These are phyloP conservation scores for Pisolithus marmoratus DNA, from an alignment of 768 basidiomycete genomes.

Conservation along the genomic window DNA sequence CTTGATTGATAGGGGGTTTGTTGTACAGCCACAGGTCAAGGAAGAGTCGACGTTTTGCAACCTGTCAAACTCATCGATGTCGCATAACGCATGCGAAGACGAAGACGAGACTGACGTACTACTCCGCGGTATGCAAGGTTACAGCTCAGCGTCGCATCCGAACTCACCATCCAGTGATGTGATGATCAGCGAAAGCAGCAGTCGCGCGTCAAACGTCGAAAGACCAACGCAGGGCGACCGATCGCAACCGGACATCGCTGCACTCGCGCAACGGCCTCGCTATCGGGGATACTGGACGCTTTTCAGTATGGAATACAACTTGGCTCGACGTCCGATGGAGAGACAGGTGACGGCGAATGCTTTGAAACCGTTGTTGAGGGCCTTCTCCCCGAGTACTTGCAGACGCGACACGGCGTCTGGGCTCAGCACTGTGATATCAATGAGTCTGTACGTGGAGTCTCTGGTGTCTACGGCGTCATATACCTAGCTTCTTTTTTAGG, in stretches of 20 bases:
- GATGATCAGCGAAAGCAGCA: slow-evolving; percentile 3
- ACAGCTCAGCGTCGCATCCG: neutral
- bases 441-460: slow-evolving; percentile 11
- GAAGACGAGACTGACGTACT: slow-evolving; percentile 16
- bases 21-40: no score
- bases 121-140: slow-evolving; percentile 13
- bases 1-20: no score
- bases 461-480: neutral
- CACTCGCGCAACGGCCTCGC: slow-evolving; percentile 14
- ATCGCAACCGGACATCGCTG: slow-evolving; percentile 3
- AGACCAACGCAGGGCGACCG: slow-evolving; percentile 15
- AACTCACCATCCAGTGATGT: neutral
- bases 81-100: slow-evolving; percentile 11
- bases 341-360: slow-evolving; percentile 7
- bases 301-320: slow-evolving; percentile 12
- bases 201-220: slow-evolving; percentile 22
- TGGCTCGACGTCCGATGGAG: neutral
- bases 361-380: slow-evolving; percentile 32
- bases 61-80: no score
- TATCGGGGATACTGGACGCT: slow-evolving; percentile 12
- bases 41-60: no score
- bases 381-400: slow-evolving; percentile 31
- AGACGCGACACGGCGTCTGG: slow-evolving; percentile 23
- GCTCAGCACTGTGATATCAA: slow-evolving; percentile 9
- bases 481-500: slow-evolving; percentile 19